These are phyloP conservation scores for Protomyces inouyei DNA, from an alignment of 1,139 yeast species.

Conservation along the genomic window DNA sequence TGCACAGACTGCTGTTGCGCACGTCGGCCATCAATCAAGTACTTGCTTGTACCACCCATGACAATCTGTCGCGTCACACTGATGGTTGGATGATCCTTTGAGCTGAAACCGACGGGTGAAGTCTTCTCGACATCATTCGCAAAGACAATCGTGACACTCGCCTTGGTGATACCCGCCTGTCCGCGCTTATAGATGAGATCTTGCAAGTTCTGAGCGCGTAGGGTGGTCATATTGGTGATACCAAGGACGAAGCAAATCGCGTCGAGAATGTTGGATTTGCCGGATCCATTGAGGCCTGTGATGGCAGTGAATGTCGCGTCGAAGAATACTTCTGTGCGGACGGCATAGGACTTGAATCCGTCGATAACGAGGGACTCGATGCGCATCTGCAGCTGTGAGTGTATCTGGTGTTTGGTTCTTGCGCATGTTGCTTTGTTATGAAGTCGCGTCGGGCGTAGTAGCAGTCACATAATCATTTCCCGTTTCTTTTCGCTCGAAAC, in stretches of 20 bases:
- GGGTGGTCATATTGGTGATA: slow-evolving; percentile 87
- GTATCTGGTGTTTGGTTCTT: neutral
- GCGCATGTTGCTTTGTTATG: neutral
- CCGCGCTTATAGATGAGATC: slow-evolving; percentile 95
- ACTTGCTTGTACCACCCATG: slow-evolving; percentile 87
- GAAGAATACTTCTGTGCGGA: slow-evolving; percentile 95
- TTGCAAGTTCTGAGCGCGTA: slow-evolving; percentile 86
- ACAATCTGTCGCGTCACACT: slow-evolving; percentile 79
- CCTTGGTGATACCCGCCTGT: slow-evolving; percentile 96
- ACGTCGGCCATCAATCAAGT: slow-evolving; percentile 89
- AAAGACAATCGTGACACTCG: slow-evolving; percentile 92
- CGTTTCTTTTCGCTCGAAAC: no score
- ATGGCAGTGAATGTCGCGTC: slow-evolving; percentile 95
- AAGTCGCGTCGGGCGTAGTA: neutral
- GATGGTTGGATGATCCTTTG: slow-evolving; percentile 68
- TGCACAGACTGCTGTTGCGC: slow-evolving; percentile 94
- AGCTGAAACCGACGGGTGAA: slow-evolving; percentile 74
- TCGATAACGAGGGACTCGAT: slow-evolving; percentile 93
- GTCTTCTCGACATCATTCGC: slow-evolving; percentile 71
- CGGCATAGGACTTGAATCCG: slow-evolving; percentile 96
- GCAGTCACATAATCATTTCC: neutral
- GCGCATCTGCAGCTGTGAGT: slow-evolving; percentile 52
- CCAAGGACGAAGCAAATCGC: slow-evolving; percentile 98
- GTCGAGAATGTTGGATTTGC: slow-evolving; percentile 89
- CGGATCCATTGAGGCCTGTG: slow-evolving; percentile 96